Base-by-base conservation (phyloP, 2,329 filamentous ascomycete species). In the Fusarium odoratissimum region DNA sequence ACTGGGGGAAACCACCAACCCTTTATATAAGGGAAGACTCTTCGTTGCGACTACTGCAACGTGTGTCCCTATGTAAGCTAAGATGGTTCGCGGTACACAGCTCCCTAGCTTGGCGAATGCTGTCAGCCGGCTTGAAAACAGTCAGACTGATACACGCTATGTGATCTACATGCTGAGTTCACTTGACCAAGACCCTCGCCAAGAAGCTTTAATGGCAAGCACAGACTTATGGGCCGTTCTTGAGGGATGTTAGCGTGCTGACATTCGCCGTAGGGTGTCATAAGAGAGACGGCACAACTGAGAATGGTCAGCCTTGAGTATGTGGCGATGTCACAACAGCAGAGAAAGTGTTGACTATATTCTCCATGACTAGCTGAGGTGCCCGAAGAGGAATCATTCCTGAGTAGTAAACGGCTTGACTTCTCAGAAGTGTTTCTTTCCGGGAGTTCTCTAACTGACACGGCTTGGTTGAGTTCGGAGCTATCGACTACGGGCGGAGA, bases 291-390 rank as follows among this genome's bases (percentile, higher is more conserved):
- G 5, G 33, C 17, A 28, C 13, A 52, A n/a, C 9, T 16, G 23
- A 17, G 23, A 21, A 21, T 0, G 6, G 6, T 25, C n/a, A 4
- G 16, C 2, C 3, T 8, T 4, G 12, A 16, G 3, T 11, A 2
- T 4, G 9, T 6, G 8, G 8, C 6, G 6, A 28, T 3, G 49
- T 12, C 17, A n/a, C 13, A 28, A 13, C 12, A 13, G 13, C 19
- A 6, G 7, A 7, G 7, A 12, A 9, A n/a, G 2, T 2, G 10
- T 9, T 0, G 13, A 17, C 1, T 11, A 12, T 2, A 12, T 1
- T 2, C 1, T 12, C 9, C 7, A n/a, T 9, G 7, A 14, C 19
- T 28, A n/a, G 23, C 33, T 54, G 33, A n/a, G 3, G 0, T 0
- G 4, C 10, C 33, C 5, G 12, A 40, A 40, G 0, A 13, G 33